Evolutionary conservation across 2,329 filamentous ascomycete genomes (phyloP), one percentile per base, ranked within the genome.

Genomic region (Talaromyces islandicus): DNA sequence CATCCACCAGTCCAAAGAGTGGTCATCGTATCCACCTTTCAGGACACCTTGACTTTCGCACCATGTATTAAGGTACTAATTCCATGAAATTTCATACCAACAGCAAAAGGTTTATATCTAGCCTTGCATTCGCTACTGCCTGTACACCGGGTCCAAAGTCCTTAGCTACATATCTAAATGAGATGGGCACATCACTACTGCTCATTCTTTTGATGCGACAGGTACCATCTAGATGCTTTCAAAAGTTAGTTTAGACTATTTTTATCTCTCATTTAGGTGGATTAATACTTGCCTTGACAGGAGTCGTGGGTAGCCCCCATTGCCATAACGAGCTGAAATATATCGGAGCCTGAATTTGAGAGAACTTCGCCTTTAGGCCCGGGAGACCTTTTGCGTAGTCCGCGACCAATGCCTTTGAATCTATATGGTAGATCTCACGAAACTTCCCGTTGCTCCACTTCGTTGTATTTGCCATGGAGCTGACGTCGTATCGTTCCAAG

Each of bases 321-420:
- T 59, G 7, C 57, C 57, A 59, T 14, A 59, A n/a, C 17, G 54
- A 12, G 35, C 54, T 54, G 14, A 46, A 59, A 30, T 59, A 59
- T 17, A 59, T 59, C 6, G 51, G 57, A 9, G 57, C 57, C 29
- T 59, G 57, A 12, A 59, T 59, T 27, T 59, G 57, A n/a, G 57
- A 59, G 21, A 59, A 59, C n/a, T 50, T 59, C 7, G 19, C 14
- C 11, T 54, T 54, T 2, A 59, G 21, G 25, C 38, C 27, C 9
- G 57, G 51, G 3, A 54, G 27, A 24, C 24, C 32, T 7, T 59
- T 25, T 2, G 57, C 51, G 11, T 59, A 59, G 4, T 54, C 38
- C 27, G 21, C 57, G 7, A 27, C 50, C 14, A 59, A 7, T 3
- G 57, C 57, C 21, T 59, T 54, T 29, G 57, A 59, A 43, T 59